Percentiles rank a stretch among this genome's conserved stretches.
Evolutionary conservation across 176 grass and related monocot genomes (phyloP).

Genomic region (Zea luxurians): DNA sequence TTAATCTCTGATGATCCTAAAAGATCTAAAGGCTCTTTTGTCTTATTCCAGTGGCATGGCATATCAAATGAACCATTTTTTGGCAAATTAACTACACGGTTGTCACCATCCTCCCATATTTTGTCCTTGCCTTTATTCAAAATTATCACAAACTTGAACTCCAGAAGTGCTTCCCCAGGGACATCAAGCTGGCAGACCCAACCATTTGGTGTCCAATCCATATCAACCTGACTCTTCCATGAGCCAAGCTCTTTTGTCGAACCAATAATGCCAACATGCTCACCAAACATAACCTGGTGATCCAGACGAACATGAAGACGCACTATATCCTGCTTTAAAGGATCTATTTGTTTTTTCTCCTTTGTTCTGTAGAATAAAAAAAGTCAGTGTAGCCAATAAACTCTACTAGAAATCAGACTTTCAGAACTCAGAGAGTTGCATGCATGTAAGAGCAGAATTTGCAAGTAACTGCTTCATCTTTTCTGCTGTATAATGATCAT

Average conservation of each 20-base stretch:
- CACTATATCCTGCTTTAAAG: constrained; percentile 41
- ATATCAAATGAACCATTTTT: constrained; percentile 62
- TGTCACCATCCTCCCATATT: constrained; percentile 71
- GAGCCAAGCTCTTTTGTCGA: constrained; percentile 71
- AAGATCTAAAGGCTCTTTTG: constrained; percentile 59
- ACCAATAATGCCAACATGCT: constrained; percentile 79
- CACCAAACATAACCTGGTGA: constrained; percentile 85
- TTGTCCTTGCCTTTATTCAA: constrained; percentile 52
- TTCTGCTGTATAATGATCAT: not conserved
- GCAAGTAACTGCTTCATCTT: not conserved
- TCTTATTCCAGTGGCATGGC: constrained; percentile 72
- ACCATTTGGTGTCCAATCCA: constrained; percentile 74
- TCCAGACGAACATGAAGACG: constrained; percentile 53
- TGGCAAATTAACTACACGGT: constrained; percentile 63
- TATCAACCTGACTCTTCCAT: constrained; percentile 63
- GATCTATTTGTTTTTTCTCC: constrained; percentile 33
- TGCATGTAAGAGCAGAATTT: not conserved
- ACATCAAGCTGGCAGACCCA: constrained; percentile 73
- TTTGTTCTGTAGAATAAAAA: constrained; percentile 50
- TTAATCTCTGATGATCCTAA: constrained; percentile 27
- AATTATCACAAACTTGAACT: constrained; percentile 90
- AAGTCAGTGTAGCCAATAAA: not conserved
- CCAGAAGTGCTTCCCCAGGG: constrained; percentile 43
- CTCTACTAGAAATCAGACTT: constrained; percentile 20
- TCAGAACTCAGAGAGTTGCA: not conserved